Evolutionary conservation across 2,329 filamentous ascomycete genomes (phyloP).

Genomic region (Fusarium robinianum): DNA sequence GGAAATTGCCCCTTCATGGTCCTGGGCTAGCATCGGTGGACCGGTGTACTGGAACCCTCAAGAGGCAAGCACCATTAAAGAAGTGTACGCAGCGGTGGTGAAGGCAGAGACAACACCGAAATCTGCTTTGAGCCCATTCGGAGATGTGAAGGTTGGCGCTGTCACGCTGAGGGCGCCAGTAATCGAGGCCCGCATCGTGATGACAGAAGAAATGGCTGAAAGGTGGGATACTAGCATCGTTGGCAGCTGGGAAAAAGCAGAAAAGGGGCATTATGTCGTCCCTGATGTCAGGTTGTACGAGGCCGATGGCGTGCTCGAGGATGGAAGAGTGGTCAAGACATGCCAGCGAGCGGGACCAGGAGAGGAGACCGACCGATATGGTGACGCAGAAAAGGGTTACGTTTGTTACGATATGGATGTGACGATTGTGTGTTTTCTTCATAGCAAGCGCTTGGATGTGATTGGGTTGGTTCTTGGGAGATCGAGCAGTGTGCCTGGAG

Average conservation of each 20-base stretch:
- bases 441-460: conserved; percentile 1
- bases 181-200: not conserved
- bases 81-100: not conserved
- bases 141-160: not conserved
- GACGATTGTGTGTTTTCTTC: conserved; percentile 5
- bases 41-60: conserved; percentile 1
- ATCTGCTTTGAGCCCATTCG: not conserved
- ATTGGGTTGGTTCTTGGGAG: conserved; percentile 7
- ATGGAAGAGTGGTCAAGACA: not conserved
- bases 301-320: conserved; percentile 3
- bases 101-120: not conserved
- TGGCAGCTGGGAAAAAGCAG: conserved; percentile 1
- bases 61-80: not conserved
- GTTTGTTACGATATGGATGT: conserved; percentile 1
- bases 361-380: not conserved
- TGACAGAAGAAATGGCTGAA: not conserved
- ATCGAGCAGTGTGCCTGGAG: conserved; percentile 5
- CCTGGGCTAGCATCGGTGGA: conserved; percentile 3
- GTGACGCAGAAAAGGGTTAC: not conserved
- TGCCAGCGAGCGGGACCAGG: not conserved
- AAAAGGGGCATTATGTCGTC: conserved; percentile 1
- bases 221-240: not conserved
- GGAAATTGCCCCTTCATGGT: conserved; percentile 2
- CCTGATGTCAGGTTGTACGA: conserved; percentile 6
- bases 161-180: not conserved